Conservation (phyloP, 176 grass and related monocot species). For the Avena eriantha region DNA sequence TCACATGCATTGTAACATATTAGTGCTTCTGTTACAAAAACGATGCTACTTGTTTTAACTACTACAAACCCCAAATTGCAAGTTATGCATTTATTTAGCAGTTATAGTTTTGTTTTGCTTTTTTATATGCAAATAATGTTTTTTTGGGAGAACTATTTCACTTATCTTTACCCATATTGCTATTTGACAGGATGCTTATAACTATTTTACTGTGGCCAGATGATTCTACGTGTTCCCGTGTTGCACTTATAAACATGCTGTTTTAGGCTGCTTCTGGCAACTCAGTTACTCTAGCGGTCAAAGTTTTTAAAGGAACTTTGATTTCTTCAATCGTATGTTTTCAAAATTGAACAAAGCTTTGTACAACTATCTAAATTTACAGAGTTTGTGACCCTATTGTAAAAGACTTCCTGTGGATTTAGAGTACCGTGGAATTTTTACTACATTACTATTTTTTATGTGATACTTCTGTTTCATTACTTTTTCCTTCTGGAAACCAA, state of each 20-base stretch:
- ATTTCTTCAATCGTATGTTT: slow-evolving; percentile 46
- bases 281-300: slow-evolving; percentile 49
- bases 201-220: slow-evolving; percentile 77
- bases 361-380: slow-evolving; percentile 60
- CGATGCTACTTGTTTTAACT: slow-evolving; percentile 28
- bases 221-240: slow-evolving; percentile 79
- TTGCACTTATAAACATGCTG: slow-evolving; percentile 58
- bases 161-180: slow-evolving; percentile 65
- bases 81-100: slow-evolving; percentile 20
- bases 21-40: neutral
- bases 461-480: neutral
- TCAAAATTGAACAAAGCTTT: slow-evolving; percentile 56
- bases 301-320: slow-evolving; percentile 53
- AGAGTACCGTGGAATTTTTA: slow-evolving; percentile 45
- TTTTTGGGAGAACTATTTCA: slow-evolving; percentile 53
- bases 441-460: slow-evolving; percentile 25
- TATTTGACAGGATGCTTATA: slow-evolving; percentile 72
- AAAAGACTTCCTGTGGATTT: slow-evolving; percentile 62
- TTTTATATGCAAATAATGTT: slow-evolving; percentile 33
- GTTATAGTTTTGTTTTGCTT: neutral
- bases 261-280: slow-evolving; percentile 64
- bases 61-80: neutral
- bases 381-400: slow-evolving; percentile 59
- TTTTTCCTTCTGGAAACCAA: slow-evolving; percentile 21
- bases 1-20: neutral